These are phyloP conservation scores for Septoria linicola DNA, from an alignment of 2,329 filamentous ascomycete species.

Conservation along the genomic window DNA sequence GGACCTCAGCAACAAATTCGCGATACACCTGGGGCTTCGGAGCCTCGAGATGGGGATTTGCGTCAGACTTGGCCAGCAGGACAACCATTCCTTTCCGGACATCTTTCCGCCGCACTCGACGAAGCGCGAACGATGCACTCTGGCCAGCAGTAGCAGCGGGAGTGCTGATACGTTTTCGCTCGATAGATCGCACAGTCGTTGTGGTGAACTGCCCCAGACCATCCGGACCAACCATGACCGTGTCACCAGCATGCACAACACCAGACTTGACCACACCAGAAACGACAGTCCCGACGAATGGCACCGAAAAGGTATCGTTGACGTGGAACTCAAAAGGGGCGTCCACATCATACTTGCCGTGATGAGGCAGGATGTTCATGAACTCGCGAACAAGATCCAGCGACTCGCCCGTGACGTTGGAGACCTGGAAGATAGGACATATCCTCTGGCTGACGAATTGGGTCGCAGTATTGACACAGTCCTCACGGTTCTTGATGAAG, in stretches of 20 bases:
- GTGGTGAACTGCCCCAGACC: conserved; percentile 83
- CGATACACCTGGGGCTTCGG: conserved; percentile 53
- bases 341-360: conserved; percentile 85
- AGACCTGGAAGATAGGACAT: conserved; percentile 96
- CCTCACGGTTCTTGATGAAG: conserved; percentile 86
- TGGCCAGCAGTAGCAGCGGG: conserved; percentile 88
- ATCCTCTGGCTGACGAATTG: conserved; percentile 95
- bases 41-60: conserved; percentile 45
- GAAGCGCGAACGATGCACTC: conserved; percentile 86
- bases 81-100: conserved; percentile 98
- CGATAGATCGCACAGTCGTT: conserved; percentile 87
- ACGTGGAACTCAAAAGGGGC: conserved; percentile 92
- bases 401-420: conserved; percentile 91
- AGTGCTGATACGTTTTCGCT: conserved; percentile 87
- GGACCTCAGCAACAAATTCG: conserved; percentile 66
- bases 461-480: conserved; percentile 90
- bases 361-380: conserved; percentile 90
- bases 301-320: conserved; percentile 97
- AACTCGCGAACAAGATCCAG: conserved; percentile 89
- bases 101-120: conserved; percentile 82
- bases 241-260: conserved; percentile 86
- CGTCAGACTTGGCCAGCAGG: conserved; percentile 71
- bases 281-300: conserved; percentile 93
- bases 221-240: conserved; percentile 84
- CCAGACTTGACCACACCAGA: conserved; percentile 84